phyloP scores from a whole-genome alignment of 306 rosid species.

The Vigna radiata region DNA sequence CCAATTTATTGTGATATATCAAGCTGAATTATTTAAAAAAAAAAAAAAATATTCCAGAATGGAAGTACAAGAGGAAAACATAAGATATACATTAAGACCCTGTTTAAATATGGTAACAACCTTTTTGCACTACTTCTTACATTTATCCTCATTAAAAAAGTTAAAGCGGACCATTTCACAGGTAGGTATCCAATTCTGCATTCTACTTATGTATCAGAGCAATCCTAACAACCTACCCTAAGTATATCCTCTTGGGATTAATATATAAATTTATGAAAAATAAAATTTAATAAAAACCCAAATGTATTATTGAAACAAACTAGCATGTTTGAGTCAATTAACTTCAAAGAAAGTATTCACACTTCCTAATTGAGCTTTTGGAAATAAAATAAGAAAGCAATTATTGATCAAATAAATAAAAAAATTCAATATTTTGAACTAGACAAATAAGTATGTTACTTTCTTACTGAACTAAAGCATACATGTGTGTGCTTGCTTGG shows the following conservation, averaged over 20 bases:
- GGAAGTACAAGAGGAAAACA: neutral
- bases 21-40: neutral
- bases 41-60: neutral
- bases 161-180: constrained; percentile 1
- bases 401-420: neutral
- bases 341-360: neutral
- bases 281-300: neutral
- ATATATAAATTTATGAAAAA: constrained; percentile 14
- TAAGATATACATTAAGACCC: constrained; percentile 1
- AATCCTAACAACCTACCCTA: neutral
- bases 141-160: constrained; percentile 3
- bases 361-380: neutral
- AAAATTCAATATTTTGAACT: neutral
- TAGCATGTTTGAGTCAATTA: neutral
- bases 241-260: neutral
- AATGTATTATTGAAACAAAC: neutral
- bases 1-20: neutral
- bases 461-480: constrained; percentile 20
- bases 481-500: neutral
- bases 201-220: neutral
- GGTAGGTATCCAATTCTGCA: neutral
- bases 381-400: neutral
- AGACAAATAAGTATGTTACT: constrained; percentile 11
- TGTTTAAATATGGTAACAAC: neutral
- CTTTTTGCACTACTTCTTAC: neutral